Conservation (phyloP, 192 early-diverging fungal genomes). For the Entomortierella chlamydospora region DNA sequence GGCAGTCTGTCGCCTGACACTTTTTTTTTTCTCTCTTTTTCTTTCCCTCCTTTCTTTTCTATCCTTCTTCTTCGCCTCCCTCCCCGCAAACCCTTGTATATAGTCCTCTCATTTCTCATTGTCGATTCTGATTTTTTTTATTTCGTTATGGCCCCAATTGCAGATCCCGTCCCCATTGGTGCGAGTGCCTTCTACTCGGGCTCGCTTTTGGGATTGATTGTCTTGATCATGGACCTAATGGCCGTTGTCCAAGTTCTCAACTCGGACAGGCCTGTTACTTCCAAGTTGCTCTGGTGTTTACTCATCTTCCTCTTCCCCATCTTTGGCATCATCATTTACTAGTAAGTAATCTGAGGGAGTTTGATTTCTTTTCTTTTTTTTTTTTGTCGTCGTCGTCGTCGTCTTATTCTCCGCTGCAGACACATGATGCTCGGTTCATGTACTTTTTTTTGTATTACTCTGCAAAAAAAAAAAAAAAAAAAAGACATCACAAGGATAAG, state of each 20-base stretch:
- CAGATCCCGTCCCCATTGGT: neutral
- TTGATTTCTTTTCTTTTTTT: neutral
- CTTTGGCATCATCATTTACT: slow-evolving; percentile 66
- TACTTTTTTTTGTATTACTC: too few species aligned
- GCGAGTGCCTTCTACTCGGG: slow-evolving; percentile 35
- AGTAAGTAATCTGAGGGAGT: slow-evolving; percentile 55
- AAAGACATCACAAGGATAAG: too few species aligned
- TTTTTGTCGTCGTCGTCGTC: too few species aligned
- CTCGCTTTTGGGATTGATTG: slow-evolving; percentile 31
- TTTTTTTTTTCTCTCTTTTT: neutral
- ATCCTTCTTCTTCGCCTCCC: neutral
- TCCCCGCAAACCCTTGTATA: neutral
- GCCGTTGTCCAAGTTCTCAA: slow-evolving; percentile 68
- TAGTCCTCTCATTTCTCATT: neutral
- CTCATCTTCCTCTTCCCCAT: slow-evolving; percentile 72
- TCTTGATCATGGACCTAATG: slow-evolving; percentile 68
- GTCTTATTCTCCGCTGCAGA: too few species aligned
- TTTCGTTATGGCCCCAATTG: slow-evolving; percentile 14
- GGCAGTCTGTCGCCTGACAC: neutral
- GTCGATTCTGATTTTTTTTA: neutral
- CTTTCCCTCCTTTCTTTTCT: neutral
- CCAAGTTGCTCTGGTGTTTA: slow-evolving; percentile 66
- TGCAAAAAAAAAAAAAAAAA: too few species aligned
- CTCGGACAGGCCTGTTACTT: slow-evolving; percentile 56
- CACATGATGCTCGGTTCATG: too few species aligned